phyloP scores from a whole-genome alignment of 768 basidiomycete genomes.

The Erythrobasidium yunnanense region DNA sequence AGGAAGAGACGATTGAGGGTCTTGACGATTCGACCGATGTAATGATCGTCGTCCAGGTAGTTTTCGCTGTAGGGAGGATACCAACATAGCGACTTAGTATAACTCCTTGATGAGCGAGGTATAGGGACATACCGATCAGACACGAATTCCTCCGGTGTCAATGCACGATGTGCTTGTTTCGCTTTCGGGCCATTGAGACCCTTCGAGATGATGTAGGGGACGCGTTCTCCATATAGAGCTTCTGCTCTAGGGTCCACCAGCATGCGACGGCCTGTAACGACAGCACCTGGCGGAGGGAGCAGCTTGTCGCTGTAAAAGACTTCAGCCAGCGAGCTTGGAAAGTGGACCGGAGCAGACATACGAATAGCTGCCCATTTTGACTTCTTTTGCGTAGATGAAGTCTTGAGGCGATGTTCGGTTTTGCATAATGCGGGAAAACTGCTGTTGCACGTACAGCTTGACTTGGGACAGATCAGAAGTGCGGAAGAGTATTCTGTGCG shows the following conservation, averaged over 20 bases:
- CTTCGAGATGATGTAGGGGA: constrained; percentile 74
- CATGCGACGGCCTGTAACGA: constrained; percentile 67
- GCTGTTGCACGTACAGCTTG: constrained; percentile 72
- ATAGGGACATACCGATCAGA: constrained; percentile 54
- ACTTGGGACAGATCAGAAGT: constrained; percentile 77
- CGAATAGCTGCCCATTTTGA: constrained; percentile 88
- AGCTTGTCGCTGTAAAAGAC: constrained; percentile 55
- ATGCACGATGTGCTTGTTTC: constrained; percentile 62
- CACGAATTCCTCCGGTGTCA: constrained; percentile 59
- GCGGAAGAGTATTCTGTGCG: constrained; percentile 69
- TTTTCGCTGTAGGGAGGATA: constrained; percentile 10
- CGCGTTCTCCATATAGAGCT: constrained; percentile 81
- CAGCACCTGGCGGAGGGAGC: constrained; percentile 81
- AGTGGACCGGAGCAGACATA: constrained; percentile 37
- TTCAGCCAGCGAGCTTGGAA: background rate
- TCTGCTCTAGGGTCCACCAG: constrained; percentile 67
- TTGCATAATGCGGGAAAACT: constrained; percentile 74
- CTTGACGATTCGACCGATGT: constrained; percentile 80
- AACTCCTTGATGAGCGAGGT: no score
- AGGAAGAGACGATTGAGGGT: constrained; percentile 84
- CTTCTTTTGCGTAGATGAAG: constrained; percentile 72
- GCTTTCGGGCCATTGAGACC: constrained; percentile 50
- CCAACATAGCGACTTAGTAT: no score
- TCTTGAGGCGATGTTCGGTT: constrained; percentile 76
- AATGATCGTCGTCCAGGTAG: constrained; percentile 73